Evolutionary conservation across 2,329 filamentous ascomycete genomes (phyloP), one percentile per base, ranked within the genome.

Genomic region (Pyrenophora teres): DNA sequence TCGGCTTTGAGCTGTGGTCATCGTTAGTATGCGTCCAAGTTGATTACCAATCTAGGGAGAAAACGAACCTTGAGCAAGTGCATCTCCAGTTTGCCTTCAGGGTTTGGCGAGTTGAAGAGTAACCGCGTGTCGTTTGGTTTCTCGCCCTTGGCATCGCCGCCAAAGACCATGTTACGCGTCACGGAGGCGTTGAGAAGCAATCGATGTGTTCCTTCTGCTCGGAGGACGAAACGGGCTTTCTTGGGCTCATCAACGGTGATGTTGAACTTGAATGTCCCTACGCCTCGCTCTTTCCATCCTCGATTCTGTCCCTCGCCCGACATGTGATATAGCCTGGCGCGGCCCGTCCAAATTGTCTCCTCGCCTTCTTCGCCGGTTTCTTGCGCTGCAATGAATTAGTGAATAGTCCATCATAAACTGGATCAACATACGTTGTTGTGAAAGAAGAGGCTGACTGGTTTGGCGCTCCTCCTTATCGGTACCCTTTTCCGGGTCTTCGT

Each of bases 311-410:
- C 67, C 39, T 81, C 81, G 31, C 80, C 80, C 58, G 84, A 85
- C 64, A 94, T 88, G 51, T 87, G 83, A 77, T 90, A 97, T 52
- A 97, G 83, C 74, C 95, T 96, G 16, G 90, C 88, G 59, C 92
- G 87, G 52, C 88, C 85, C 38, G 85, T 83, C 68, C 93, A 83
- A 41, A 90, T 77, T 1, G 89, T 93, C 16, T 81, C 80, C 72
- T 97, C 93, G 41, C 86, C 86, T 65, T 92, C 86, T 75, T 97
- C 93, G 49, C 93, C 93, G 44, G 94, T 93, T 70, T 96, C 88
- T 36, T 93, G 83, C 19, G 63, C 92, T 63, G 46, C 10, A 3
- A 10, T 18, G 38, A 50, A 56, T 70, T 49, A 69, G 60, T 44
- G 33, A 38, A 15, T 16, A 7, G 12, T 42, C 35, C 12, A 44